A percentile compares a stretch with the other conserved stretches of the same genome.
Conservation (phyloP, 2,329 filamentous ascomycete genomes). For the Arthrobotrys iridis region DNA sequence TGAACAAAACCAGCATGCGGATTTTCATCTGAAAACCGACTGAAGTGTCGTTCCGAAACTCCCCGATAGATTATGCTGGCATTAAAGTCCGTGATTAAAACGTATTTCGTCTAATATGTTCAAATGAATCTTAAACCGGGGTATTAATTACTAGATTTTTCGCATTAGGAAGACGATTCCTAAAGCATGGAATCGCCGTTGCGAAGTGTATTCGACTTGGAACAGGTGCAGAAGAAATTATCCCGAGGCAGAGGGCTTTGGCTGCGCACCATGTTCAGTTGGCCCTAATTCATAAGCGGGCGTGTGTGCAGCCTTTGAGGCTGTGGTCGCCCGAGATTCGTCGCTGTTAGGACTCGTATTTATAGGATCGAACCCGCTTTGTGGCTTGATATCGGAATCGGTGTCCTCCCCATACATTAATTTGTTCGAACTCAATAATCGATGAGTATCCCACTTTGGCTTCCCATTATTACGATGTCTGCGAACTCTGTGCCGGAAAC, state of each 20-base stretch:
- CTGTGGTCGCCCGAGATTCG: background rate
- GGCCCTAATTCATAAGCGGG: background rate
- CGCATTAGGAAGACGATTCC: background rate
- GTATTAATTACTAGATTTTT: background rate
- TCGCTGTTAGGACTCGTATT: background rate
- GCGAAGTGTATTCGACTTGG: background rate
- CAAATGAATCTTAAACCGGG: constrained; percentile 39
- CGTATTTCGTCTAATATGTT: constrained; percentile 45
- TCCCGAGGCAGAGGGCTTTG: background rate
- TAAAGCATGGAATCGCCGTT: background rate
- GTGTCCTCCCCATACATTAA: background rate
- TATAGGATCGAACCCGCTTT: background rate
- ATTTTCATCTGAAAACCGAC: constrained; percentile 1
- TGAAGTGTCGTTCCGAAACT: background rate
- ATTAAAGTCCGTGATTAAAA: constrained; percentile 28
- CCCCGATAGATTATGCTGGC: background rate
- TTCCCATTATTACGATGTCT: background rate
- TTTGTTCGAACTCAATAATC: background rate
- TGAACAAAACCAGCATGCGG: constrained; percentile 4
- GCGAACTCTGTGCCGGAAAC: constrained; percentile 24
- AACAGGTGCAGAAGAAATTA: background rate
- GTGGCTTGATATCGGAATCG: background rate
- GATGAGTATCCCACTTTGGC: background rate
- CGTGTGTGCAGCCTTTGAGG: background rate
- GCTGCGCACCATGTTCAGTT: background rate